phyloP scores from a whole-genome alignment of 1,284 basidiomycete genomes.

The Fomitopsis pinicola region DNA sequence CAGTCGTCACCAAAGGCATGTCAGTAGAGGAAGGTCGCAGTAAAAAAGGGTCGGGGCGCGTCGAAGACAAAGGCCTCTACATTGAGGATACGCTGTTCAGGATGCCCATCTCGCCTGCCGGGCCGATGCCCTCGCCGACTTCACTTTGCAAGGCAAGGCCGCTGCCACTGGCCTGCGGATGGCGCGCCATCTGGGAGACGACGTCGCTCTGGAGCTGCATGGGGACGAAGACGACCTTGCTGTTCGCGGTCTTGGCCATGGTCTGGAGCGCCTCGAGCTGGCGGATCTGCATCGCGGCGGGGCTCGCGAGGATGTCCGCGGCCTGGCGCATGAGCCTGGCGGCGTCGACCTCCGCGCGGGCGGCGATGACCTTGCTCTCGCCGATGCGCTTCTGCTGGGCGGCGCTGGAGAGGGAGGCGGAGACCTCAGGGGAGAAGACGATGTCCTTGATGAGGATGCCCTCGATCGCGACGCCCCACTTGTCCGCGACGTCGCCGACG shows the following conservation, averaged over 20 bases:
- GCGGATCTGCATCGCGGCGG: constrained; percentile 96
- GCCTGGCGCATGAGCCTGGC: constrained; percentile 94
- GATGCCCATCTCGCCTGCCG: constrained; percentile 47
- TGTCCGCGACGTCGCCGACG: constrained; percentile 79
- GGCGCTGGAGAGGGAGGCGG: constrained; percentile 87
- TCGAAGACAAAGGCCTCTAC: constrained; percentile 9
- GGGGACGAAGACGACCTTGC: constrained; percentile 93
- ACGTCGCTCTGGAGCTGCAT: constrained; percentile 84
- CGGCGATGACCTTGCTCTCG: constrained; percentile 95
- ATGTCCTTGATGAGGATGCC: constrained; percentile 94
- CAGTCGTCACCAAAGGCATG: background rate
- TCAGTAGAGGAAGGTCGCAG: background rate
- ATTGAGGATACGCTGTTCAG: constrained; percentile 43
- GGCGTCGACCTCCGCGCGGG: constrained; percentile 92
- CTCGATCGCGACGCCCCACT: constrained; percentile 96
- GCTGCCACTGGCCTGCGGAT: constrained; percentile 30
- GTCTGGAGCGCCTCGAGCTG: constrained; percentile 85
- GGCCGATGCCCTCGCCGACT: constrained; percentile 38
- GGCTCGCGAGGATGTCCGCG: constrained; percentile 87
- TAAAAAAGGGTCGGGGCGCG: background rate
- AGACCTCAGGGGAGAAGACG: constrained; percentile 90
- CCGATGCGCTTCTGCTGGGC: constrained; percentile 95
- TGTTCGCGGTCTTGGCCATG: constrained; percentile 68
- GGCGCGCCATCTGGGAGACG: constrained; percentile 40
- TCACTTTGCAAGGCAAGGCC: constrained; percentile 33